Evolutionary conservation across 345 rosid species (phyloP).

Genomic region (Cardiospermum halicacabum): DNA sequence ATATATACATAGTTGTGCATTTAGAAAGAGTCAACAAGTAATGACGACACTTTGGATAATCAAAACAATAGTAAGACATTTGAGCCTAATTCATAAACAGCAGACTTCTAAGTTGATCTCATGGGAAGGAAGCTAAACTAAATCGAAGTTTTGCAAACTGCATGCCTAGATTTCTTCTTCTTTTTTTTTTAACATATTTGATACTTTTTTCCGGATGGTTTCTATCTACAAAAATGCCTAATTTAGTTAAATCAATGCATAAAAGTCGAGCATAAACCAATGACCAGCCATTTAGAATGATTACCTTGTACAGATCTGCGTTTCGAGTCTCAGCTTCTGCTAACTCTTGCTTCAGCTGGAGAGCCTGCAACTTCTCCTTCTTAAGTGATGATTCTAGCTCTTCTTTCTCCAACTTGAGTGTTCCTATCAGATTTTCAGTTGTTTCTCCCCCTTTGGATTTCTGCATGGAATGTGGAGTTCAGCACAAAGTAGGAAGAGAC

Average conservation of each 20-base stretch:
- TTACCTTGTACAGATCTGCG: slow-evolving; percentile 79
- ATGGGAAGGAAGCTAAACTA: not conserved
- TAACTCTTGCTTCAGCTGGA: slow-evolving; percentile 73
- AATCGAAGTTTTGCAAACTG: not conserved
- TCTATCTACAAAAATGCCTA: not conserved
- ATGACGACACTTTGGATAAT: not conserved
- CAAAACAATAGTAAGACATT: not conserved
- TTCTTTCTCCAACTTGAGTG: slow-evolving; percentile 76
- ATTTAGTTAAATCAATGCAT: not conserved
- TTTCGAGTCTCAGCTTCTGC: slow-evolving; percentile 70
- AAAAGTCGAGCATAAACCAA: not conserved
- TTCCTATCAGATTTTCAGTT: slow-evolving; percentile 39
- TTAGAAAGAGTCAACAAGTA: not conserved
- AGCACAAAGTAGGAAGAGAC: not conserved
- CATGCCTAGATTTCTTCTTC: not conserved
- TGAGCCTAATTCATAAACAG: not conserved
- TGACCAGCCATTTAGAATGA: not conserved
- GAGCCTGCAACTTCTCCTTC: slow-evolving; percentile 66
- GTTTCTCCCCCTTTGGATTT: slow-evolving; percentile 47
- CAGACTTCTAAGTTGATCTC: not conserved
- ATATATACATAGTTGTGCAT: not conserved
- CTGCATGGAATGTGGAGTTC: slow-evolving; percentile 28
- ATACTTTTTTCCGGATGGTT: not conserved
- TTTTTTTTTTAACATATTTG: too few species aligned
- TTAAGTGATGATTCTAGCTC: slow-evolving; percentile 61